Evolutionary conservation across 495 filamentous ascomycete species (phyloP).

Genomic region (Venustampulla echinocandica): DNA sequence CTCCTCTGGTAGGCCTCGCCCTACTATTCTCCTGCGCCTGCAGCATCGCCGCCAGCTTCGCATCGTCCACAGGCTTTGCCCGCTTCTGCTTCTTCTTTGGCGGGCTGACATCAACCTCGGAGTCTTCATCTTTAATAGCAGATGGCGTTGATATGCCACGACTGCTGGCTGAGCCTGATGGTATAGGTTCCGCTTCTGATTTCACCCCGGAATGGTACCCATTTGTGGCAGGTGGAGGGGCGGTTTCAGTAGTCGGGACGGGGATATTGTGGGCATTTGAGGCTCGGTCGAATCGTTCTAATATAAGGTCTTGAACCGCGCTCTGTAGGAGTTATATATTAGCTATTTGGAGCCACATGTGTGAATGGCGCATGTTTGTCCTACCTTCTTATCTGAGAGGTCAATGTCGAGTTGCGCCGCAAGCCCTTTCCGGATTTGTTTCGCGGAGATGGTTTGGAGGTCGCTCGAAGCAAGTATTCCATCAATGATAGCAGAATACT

Average conservation of each 20-base stretch:
- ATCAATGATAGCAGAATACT: constrained; percentile 83
- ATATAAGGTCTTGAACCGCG: constrained; percentile 74
- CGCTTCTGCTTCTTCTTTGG: constrained; percentile 47
- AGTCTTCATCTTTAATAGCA: constrained; percentile 19
- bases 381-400: constrained; percentile 77
- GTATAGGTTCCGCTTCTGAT: constrained; percentile 6
- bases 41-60: constrained; percentile 71
- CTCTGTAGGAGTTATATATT: constrained; percentile 42
- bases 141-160: constrained; percentile 5
- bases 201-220: constrained; percentile 22
- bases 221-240: constrained; percentile 18
- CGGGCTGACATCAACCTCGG: constrained; percentile 28
- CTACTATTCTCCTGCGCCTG: constrained; percentile 84
- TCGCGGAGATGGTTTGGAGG: constrained; percentile 83
- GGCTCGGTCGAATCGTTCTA: constrained; percentile 81
- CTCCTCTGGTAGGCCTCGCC: constrained; percentile 60
- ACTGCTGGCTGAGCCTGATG: constrained; percentile 26
- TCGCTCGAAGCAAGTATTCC: constrained; percentile 76
- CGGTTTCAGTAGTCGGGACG: constrained; percentile 24
- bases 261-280: constrained; percentile 31
- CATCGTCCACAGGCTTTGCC: constrained; percentile 60
- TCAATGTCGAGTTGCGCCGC: constrained; percentile 69
- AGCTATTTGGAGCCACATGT: background rate
- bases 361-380: constrained; percentile 17
- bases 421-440: constrained; percentile 81